These are phyloP conservation scores for Acacia crassicarpa DNA, from an alignment of 306 rosid species.

Conservation along the genomic window DNA sequence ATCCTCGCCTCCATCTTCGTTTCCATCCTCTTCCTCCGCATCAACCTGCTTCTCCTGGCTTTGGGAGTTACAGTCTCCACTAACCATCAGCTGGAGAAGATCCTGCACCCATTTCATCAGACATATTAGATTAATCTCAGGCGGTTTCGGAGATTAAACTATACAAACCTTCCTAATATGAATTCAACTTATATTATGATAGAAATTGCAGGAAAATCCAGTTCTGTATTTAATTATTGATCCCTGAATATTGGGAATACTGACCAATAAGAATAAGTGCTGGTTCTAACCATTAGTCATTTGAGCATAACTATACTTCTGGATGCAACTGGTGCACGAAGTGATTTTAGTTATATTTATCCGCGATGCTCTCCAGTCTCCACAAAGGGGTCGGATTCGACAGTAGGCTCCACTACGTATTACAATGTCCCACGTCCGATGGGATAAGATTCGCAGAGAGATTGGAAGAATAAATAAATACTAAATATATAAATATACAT, in stretches of 20 bases:
- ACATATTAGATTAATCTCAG: too few relatives aligned
- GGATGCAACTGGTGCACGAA: not conserved
- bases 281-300: not conserved
- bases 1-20: conserved; percentile 53
- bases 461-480: not conserved
- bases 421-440: conserved; percentile 21
- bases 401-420: not conserved
- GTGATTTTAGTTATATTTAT: not conserved
- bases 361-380: too few relatives aligned
- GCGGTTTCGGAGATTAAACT: too few relatives aligned
- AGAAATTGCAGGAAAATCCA: not conserved
- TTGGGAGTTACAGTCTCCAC: conserved; percentile 40
- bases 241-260: not conserved
- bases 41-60: conserved; percentile 52
- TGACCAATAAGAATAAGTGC: not conserved
- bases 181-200: not conserved
- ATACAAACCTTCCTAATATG: not conserved
- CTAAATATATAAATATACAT: not conserved
- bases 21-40: conserved; percentile 61
- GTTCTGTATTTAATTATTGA: not conserved
- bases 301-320: not conserved
- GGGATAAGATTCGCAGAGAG: conserved; percentile 23
- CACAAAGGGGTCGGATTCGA: not conserved
- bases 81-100: conserved; percentile 34
- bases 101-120: conserved; percentile 47